Evolutionary conservation across 495 filamentous ascomycete species (phyloP).

Genomic region (Penicillium tannophilum): DNA sequence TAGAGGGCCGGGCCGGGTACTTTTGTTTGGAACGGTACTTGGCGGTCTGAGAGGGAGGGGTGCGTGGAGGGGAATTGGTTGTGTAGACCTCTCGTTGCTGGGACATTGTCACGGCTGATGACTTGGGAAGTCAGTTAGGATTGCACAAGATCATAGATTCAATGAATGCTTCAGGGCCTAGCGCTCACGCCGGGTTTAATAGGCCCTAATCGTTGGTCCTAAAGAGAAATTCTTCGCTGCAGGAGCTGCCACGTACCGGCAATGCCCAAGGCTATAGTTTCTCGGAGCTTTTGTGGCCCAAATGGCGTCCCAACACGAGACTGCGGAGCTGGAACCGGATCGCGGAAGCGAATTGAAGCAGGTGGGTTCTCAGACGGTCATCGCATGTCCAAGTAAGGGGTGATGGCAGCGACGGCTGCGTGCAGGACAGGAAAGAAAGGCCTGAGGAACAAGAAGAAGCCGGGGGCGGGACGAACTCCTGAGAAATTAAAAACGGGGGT

Average conservation of each 20-base stretch:
- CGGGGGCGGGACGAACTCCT: conserved; percentile 32
- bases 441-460: conserved; percentile 10
- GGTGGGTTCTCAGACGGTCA: conserved; percentile 20
- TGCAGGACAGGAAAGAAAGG: conserved; percentile 9
- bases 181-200: background rate
- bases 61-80: conserved; percentile 45
- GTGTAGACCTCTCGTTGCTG: conserved; percentile 30
- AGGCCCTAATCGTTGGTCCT: background rate
- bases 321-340: conserved; percentile 4
- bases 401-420: conserved; percentile 4
- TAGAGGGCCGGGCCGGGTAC: conserved; percentile 36
- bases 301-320: conserved; percentile 13
- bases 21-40: conserved; percentile 38
- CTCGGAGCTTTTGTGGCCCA: conserved; percentile 10
- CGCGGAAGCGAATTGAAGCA: conserved; percentile 10
- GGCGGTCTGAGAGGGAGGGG: conserved; percentile 43
- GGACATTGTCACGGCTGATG: conserved; percentile 34
- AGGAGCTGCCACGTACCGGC: conserved; percentile 19
- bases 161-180: conserved; percentile 8
- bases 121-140: conserved; percentile 7
- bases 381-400: conserved; percentile 24
- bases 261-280: conserved; percentile 17
- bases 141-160: conserved; percentile 6
- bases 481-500: conserved; percentile 16
- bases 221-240: background rate